These are phyloP conservation scores for Stachybotrys chlorohalonatus DNA, from an alignment of 2,329 filamentous ascomycete genomes.

Conservation along the genomic window DNA sequence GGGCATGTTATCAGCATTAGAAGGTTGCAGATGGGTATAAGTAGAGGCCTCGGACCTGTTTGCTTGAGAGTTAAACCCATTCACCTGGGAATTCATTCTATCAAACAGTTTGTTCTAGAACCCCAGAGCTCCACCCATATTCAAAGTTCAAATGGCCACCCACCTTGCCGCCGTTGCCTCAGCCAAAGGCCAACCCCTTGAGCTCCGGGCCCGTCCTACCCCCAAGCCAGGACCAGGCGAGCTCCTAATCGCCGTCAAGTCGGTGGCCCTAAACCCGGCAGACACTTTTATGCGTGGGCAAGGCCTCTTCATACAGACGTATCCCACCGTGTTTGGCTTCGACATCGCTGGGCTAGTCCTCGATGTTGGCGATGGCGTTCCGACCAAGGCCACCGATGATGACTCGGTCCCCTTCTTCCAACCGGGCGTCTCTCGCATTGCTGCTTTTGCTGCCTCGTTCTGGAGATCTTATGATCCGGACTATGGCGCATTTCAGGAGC, in stretches of 20 bases:
- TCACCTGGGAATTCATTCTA: too few species aligned
- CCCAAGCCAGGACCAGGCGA: conserved; percentile 35
- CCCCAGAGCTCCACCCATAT: not conserved
- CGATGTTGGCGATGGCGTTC: conserved; percentile 28
- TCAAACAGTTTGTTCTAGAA: not conserved
- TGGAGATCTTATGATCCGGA: conserved; percentile 34
- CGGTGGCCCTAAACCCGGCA: conserved; percentile 38
- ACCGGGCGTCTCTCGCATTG: conserved; percentile 25
- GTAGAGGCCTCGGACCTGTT: too few species aligned
- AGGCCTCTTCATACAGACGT: conserved; percentile 29
- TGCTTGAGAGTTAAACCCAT: too few species aligned
- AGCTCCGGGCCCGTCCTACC: conserved; percentile 27
- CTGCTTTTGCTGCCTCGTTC: conserved; percentile 25
- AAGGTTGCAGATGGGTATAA: not conserved
- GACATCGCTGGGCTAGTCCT: conserved; percentile 34
- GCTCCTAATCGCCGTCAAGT: conserved; percentile 36
- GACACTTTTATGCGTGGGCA: conserved; percentile 31
- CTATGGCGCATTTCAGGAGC: conserved; percentile 37
- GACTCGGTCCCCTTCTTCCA: conserved; percentile 11
- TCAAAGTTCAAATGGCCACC: conserved; percentile 17
- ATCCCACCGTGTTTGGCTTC: conserved; percentile 32
- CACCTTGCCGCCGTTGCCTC: conserved; percentile 30
- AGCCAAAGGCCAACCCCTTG: conserved; percentile 25
- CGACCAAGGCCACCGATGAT: conserved; percentile 8
- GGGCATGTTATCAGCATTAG: not conserved